A percentile compares a stretch with the other conserved stretches of the same genome.
Conservation (phyloP, 2,329 filamentous ascomycete genomes). For the Cercospora berteroae region DNA sequence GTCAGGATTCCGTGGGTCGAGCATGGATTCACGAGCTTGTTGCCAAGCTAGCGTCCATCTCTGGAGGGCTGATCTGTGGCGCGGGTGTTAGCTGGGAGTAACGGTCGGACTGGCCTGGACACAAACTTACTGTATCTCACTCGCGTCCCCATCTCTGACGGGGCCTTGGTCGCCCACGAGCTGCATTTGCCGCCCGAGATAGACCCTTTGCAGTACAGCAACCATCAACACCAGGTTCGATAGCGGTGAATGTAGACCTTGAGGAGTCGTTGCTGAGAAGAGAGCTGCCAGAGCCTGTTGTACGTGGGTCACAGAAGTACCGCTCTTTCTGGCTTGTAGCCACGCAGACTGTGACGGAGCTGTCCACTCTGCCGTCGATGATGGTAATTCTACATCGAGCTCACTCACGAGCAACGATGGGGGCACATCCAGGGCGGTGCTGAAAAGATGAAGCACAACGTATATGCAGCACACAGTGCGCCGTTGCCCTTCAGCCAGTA, state of each 20-base stretch:
- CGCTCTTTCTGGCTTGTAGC: neutral
- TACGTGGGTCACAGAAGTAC: neutral
- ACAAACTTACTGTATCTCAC: slow-evolving; percentile 11
- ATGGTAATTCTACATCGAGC: slow-evolving; percentile 4
- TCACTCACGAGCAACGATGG: neutral
- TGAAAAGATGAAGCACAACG: slow-evolving; percentile 3
- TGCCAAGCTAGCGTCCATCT: slow-evolving; percentile 6
- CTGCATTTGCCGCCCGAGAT: slow-evolving; percentile 10
- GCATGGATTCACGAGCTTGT: slow-evolving; percentile 3
- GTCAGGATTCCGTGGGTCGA: slow-evolving; percentile 7
- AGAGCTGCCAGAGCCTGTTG: slow-evolving; percentile 5
- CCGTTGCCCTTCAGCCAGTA: neutral
- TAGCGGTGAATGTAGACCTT: slow-evolving; percentile 4
- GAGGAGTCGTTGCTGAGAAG: neutral
- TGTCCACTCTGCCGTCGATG: slow-evolving; percentile 10
- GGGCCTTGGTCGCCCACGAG: neutral
- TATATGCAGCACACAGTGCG: slow-evolving; percentile 9
- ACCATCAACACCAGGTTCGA: slow-evolving; percentile 9
- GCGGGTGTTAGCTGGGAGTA: neutral
- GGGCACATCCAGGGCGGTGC: neutral
- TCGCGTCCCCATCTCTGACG: neutral
- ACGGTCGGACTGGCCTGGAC: neutral
- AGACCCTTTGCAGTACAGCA: slow-evolving; percentile 7
- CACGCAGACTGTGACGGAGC: neutral
- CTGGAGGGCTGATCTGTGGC: neutral